Percentiles rank a stretch among this genome's conserved stretches.
These are phyloP conservation scores for Nothophoma quercina DNA, from an alignment of 2,329 filamentous ascomycete genomes.

Conservation along the genomic window DNA sequence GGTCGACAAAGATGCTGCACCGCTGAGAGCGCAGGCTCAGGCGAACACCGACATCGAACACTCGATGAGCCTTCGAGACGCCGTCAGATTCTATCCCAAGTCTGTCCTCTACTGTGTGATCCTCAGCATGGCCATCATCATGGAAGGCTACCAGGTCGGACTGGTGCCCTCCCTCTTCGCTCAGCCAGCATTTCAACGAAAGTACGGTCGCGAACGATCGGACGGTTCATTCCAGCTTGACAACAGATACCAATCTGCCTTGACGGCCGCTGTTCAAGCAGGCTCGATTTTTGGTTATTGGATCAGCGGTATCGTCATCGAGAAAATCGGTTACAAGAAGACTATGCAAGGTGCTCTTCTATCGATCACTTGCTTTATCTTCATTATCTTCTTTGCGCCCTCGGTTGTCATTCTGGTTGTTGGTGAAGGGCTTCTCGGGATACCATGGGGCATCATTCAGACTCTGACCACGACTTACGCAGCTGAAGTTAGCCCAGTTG, in stretches of 20 bases:
- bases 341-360: constrained; percentile 26
- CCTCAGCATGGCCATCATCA: constrained; percentile 83
- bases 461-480: constrained; percentile 53
- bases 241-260: constrained; percentile 52
- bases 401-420: constrained; percentile 24
- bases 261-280: constrained; percentile 51
- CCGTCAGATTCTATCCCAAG: constrained; percentile 80
- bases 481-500: constrained; percentile 70
- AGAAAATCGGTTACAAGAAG: constrained; percentile 47
- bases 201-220: constrained; percentile 46
- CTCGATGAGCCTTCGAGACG: constrained; percentile 63
- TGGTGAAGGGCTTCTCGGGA: constrained; percentile 29
- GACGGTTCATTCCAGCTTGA: constrained; percentile 48
- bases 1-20: neutral
- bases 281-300: constrained; percentile 50
- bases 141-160: constrained; percentile 86
- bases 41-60: constrained; percentile 8
- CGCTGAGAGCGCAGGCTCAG: constrained; percentile 6
- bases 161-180: constrained; percentile 78
- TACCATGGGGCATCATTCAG: constrained; percentile 54
- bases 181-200: constrained; percentile 50
- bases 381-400: constrained; percentile 34
- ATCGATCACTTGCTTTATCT: constrained; percentile 25
- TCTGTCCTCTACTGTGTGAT: constrained; percentile 80
- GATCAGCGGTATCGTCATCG: constrained; percentile 45